Evolutionary conservation across 202 grass and related monocot genomes (phyloP), one percentile per base, ranked within the genome.

Genomic region (Saccharum hybrid): DNA sequence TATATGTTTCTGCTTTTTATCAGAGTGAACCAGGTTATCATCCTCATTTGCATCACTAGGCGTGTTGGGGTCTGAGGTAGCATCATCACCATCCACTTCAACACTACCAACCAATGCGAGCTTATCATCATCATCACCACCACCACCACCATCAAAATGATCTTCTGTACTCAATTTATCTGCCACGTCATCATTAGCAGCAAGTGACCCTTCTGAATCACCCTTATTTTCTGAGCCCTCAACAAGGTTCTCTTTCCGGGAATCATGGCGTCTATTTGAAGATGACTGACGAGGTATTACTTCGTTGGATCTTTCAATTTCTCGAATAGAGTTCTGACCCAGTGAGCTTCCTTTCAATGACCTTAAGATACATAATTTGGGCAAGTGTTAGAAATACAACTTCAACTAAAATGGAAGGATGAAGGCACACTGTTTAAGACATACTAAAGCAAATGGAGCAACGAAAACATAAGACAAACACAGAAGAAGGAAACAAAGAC

Each of bases 1-100:
- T 84, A 62, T 86, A 60, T 84, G 51, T 69, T 92, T 99, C 71
- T 16, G 63, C 60, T 75, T 90, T 70, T 89, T 92, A 84, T 72
- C 69, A 76, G 91, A 88, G 77, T 85, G 84, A 86, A 52, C 72
- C 70, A 84, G 75, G 19, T 80, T 88, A 63, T 80, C 88, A 33
- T 49, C 85, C 79, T 87, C 89, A 52, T 81, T 85, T 65, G 75
- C 72, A 77, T 88, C 89, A 49, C 77, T 93, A 52, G 81, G 77
- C 54, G 63, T 82, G 39, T 84, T 87, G 71, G 85, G 85, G 66
- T 93, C 89, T 81, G 88, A 94, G 40, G 77, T 89, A 83, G 85
- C 83, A 70, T 94, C 93, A 34, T 93, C 94, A 72, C 82, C 87
- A 83, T 92, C 91, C 61, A 48, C 60, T 81, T 93, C 96, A 84